These are phyloP conservation scores for Chaetomiaceae sp. DNA, from an alignment of 2,329 filamentous ascomycete genomes.

Conservation along the genomic window DNA sequence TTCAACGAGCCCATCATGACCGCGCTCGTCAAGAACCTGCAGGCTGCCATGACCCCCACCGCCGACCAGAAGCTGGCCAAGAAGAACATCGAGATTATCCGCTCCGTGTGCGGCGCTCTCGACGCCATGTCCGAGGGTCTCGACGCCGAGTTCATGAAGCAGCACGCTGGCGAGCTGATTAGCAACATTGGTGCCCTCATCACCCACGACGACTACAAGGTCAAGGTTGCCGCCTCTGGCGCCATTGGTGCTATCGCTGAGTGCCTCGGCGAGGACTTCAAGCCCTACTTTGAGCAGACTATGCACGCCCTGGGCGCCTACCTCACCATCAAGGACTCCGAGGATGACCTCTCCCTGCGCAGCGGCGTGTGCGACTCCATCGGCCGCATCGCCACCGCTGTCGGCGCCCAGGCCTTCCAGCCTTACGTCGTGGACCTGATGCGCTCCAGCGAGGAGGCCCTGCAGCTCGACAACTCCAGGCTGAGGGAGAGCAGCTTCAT, in stretches of 20 bases:
- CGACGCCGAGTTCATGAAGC: constrained; percentile 72
- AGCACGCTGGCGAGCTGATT: constrained; percentile 78
- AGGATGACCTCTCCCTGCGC: constrained; percentile 85
- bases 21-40: constrained; percentile 81
- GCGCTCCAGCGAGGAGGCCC: constrained; percentile 85
- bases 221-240: constrained; percentile 84
- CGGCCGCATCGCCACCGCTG: constrained; percentile 85
- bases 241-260: constrained; percentile 88
- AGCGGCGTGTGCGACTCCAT: constrained; percentile 89
- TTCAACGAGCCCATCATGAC: constrained; percentile 83
- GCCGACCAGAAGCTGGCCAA: constrained; percentile 61
- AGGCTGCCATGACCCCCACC: constrained; percentile 67
- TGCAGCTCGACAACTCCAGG: constrained; percentile 81
- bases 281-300: constrained; percentile 85
- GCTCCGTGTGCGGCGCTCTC: constrained; percentile 82
- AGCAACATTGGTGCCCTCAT: constrained; percentile 81
- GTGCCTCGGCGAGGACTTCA: constrained; percentile 75
- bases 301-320: constrained; percentile 87
- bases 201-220: constrained; percentile 76
- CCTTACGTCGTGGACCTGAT: constrained; percentile 88
- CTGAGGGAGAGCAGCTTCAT: constrained; percentile 97
- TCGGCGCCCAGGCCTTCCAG: constrained; percentile 81
- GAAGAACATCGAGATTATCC: constrained; percentile 79
- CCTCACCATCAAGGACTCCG: constrained; percentile 78
- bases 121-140: constrained; percentile 87